These are phyloP conservation scores for Echeveria elegans DNA, from an alignment of 164 flowering plant species.

Conservation along the genomic window DNA sequence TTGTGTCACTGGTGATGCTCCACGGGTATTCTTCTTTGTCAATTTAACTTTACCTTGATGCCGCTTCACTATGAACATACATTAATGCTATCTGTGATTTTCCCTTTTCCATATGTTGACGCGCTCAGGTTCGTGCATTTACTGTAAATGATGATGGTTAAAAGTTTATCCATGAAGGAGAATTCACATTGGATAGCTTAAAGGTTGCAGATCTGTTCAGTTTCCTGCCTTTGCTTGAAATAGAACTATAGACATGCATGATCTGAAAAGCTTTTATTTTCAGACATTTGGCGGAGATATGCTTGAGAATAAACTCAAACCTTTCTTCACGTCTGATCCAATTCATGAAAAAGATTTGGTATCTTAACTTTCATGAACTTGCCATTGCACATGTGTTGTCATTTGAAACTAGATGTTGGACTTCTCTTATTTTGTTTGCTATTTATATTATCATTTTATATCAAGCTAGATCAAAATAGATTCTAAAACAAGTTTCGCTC, in stretches of 20 bases:
- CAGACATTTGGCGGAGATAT: conserved; percentile 74
- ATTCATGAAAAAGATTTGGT: conserved; percentile 59
- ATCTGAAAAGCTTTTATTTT: neutral
- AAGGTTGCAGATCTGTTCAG: conserved; percentile 46
- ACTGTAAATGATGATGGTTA: conserved; percentile 62
- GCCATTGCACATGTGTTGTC: neutral
- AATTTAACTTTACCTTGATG: neutral
- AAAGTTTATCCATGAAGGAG: conserved; percentile 55
- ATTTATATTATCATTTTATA: no score
- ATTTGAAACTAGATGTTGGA: no score
- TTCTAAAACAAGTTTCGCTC: no score
- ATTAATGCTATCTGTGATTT: neutral
- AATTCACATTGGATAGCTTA: conserved; percentile 48
- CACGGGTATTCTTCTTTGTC: conserved; percentile 30
- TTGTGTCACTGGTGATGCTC: conserved; percentile 61
- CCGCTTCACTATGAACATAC: neutral
- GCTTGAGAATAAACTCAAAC: conserved; percentile 73
- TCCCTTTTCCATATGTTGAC: neutral
- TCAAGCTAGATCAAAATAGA: no score
- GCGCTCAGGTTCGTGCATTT: conserved; percentile 61
- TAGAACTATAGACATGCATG: no score
- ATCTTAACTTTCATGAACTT: neutral
- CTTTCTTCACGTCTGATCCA: conserved; percentile 89
- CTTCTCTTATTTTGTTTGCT: no score
- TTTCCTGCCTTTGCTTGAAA: neutral